A percentile compares a stretch with the other conserved stretches of the same genome.
These are phyloP conservation scores for Zalaria obscura DNA, from an alignment of 2,329 filamentous ascomycete genomes.

Conservation along the genomic window DNA sequence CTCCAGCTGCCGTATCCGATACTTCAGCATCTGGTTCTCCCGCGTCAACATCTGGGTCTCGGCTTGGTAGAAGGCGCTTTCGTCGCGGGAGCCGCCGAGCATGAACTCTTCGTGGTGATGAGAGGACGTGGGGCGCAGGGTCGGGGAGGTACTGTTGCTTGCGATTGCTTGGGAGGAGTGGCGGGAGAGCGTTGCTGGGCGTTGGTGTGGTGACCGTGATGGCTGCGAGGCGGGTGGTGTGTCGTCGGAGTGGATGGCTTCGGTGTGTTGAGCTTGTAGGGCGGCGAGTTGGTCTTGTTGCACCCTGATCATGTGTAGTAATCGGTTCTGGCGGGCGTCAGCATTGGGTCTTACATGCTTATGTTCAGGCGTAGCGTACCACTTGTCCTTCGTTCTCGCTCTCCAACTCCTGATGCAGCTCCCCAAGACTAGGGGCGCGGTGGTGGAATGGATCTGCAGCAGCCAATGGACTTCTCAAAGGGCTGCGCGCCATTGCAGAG, in stretches of 20 bases:
- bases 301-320: conserved; percentile 61
- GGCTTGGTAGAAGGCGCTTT: conserved; percentile 67
- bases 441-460: conserved; percentile 46
- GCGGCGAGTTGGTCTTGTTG: conserved; percentile 59
- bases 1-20: conserved; percentile 53
- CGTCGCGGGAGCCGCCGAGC: conserved; percentile 49
- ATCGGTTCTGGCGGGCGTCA: conserved; percentile 44
- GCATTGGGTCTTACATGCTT: background rate
- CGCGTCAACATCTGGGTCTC: conserved; percentile 65
- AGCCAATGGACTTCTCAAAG: conserved; percentile 5
- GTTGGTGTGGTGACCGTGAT: conserved; percentile 11
- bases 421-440: conserved; percentile 56
- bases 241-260: conserved; percentile 10
- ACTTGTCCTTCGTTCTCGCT: conserved; percentile 69
- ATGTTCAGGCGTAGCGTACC: conserved; percentile 27
- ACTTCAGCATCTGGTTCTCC: conserved; percentile 72
- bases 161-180: conserved; percentile 23
- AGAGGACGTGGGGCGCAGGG: conserved; percentile 40
- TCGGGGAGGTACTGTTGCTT: background rate
- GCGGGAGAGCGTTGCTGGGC: conserved; percentile 23
- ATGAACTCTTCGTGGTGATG: conserved; percentile 43
- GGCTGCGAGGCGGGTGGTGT: background rate
- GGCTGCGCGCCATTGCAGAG: conserved; percentile 10
- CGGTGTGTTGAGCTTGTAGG: conserved; percentile 26
- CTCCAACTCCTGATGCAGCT: conserved; percentile 66